Conservation (phyloP, 2,329 filamentous ascomycete species). For the Onygenales sp. region DNA sequence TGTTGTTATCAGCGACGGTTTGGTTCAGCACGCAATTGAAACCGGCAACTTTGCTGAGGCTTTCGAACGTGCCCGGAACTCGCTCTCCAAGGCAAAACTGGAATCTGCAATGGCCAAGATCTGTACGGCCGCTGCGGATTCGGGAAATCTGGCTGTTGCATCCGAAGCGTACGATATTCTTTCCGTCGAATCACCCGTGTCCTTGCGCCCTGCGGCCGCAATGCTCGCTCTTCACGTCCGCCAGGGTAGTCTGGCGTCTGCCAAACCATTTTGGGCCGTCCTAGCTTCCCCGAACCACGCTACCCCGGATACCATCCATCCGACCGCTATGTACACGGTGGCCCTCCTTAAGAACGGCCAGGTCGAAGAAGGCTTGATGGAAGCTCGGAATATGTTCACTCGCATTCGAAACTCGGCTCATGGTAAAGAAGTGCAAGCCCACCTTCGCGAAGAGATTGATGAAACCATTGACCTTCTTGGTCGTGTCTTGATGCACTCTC, state of each 20-base stretch:
- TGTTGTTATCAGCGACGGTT: slow-evolving; percentile 60
- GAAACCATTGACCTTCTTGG: slow-evolving; percentile 68
- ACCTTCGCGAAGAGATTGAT: slow-evolving; percentile 70
- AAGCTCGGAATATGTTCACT: slow-evolving; percentile 79
- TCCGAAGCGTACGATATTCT: slow-evolving; percentile 56
- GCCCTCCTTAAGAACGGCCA: slow-evolving; percentile 79
- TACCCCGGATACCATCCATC: slow-evolving; percentile 65
- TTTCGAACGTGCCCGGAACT: slow-evolving; percentile 57
- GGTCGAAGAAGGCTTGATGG: slow-evolving; percentile 67
- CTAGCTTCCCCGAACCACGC: slow-evolving; percentile 52
- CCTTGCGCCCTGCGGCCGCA: slow-evolving; percentile 58
- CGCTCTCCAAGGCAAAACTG: slow-evolving; percentile 50
- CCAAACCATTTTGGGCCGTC: slow-evolving; percentile 71
- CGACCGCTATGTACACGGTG: slow-evolving; percentile 81
- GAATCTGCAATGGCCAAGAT: slow-evolving; percentile 61
- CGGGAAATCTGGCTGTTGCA: slow-evolving; percentile 60
- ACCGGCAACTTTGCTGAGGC: slow-evolving; percentile 63
- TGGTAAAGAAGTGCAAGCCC: slow-evolving; percentile 38
- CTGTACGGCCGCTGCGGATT: slow-evolving; percentile 70
- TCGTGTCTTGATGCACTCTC: slow-evolving; percentile 45
- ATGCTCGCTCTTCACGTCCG: slow-evolving; percentile 82
- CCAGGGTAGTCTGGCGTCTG: slow-evolving; percentile 65
- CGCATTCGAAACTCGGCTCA: slow-evolving; percentile 59
- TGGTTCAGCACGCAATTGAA: slow-evolving; percentile 69
- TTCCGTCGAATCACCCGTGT: slow-evolving; percentile 41